These are phyloP conservation scores for Cynanchum wilfordii DNA, from an alignment of 257 asterid species.

Conservation along the genomic window DNA sequence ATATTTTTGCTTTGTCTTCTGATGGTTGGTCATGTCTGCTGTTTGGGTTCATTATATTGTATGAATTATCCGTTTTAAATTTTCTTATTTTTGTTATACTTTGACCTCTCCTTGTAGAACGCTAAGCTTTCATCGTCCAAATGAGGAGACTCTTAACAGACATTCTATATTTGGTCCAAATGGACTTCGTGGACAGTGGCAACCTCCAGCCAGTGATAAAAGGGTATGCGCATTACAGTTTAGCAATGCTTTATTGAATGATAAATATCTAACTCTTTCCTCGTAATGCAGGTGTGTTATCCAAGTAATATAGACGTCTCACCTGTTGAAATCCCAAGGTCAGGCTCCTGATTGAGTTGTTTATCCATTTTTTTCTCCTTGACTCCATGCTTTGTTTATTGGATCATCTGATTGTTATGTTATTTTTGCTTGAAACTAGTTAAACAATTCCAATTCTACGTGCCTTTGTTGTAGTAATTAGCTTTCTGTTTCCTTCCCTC, in stretches of 20 bases:
- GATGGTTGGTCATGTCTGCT: background rate
- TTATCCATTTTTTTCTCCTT: background rate
- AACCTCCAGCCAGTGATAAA: slow-evolving; percentile 64
- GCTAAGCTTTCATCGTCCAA: slow-evolving; percentile 58
- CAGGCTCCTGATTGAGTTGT: slow-evolving; percentile 17
- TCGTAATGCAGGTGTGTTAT: slow-evolving; percentile 65
- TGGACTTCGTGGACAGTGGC: slow-evolving; percentile 88
- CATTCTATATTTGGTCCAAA: slow-evolving; percentile 93
- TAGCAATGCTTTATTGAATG: background rate
- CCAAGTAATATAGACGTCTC: slow-evolving; percentile 71
- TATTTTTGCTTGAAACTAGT: background rate
- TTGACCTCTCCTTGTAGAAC: slow-evolving; percentile 38
- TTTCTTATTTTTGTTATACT: slow-evolving; percentile 14
- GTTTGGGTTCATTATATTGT: background rate
- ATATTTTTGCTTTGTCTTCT: background rate
- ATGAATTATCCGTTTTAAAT: background rate
- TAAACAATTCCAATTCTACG: background rate
- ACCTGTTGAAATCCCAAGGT: slow-evolving; percentile 61
- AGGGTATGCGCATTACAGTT: slow-evolving; percentile 35
- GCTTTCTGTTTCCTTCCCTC: background rate
- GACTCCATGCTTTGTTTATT: background rate
- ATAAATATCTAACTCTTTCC: slow-evolving; percentile 4
- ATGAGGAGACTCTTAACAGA: slow-evolving; percentile 81
- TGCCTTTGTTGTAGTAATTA: background rate
- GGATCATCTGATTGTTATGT: background rate